Conservation (phyloP, 1,284 basidiomycete species). For the Trichosporon faecale region DNA sequence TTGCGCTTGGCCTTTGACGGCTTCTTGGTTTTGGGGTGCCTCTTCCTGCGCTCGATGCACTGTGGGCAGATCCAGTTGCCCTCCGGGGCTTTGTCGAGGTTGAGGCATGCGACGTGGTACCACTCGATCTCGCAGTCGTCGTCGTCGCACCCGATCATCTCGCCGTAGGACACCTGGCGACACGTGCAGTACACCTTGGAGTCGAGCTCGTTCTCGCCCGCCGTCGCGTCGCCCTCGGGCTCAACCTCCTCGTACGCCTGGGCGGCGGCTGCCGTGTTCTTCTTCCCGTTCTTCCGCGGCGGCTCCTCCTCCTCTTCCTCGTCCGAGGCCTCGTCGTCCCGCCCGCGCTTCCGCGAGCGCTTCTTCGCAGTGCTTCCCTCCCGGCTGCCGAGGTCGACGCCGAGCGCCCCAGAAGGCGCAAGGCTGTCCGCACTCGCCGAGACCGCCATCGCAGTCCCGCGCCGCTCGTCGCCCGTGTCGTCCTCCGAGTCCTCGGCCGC, state of each 20-base stretch:
- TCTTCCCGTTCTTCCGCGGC: constrained; percentile 22
- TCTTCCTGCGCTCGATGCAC: constrained; percentile 41
- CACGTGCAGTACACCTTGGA: constrained; percentile 83
- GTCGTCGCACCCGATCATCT: constrained; percentile 97
- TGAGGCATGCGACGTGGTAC: constrained; percentile 83
- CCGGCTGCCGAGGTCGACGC: constrained; percentile 24
- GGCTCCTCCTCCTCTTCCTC: constrained; percentile 38
- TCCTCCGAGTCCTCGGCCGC: constrained; percentile 40
- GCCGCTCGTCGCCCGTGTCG: constrained; percentile 31
- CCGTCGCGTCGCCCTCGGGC: constrained; percentile 46
- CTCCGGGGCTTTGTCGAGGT: constrained; percentile 65
- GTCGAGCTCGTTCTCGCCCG: constrained; percentile 57
- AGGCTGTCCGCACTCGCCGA: constrained; percentile 33
- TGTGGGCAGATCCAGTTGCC: constrained; percentile 79
- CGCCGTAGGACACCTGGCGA: constrained; percentile 68
- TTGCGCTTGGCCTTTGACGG: constrained; percentile 22
- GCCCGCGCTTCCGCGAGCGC: constrained; percentile 33
- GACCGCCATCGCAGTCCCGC: constrained; percentile 30
- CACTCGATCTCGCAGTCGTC: constrained; percentile 86
- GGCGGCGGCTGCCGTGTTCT: not conserved
- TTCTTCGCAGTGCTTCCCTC: constrained; percentile 23
- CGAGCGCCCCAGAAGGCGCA: constrained; percentile 21
- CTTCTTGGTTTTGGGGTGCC: constrained; percentile 36
- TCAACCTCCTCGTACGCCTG: constrained; percentile 44
- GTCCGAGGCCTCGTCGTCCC: constrained; percentile 39